Conservation (phyloP, 345 rosid species). For the Eucalyptus viminalis region DNA sequence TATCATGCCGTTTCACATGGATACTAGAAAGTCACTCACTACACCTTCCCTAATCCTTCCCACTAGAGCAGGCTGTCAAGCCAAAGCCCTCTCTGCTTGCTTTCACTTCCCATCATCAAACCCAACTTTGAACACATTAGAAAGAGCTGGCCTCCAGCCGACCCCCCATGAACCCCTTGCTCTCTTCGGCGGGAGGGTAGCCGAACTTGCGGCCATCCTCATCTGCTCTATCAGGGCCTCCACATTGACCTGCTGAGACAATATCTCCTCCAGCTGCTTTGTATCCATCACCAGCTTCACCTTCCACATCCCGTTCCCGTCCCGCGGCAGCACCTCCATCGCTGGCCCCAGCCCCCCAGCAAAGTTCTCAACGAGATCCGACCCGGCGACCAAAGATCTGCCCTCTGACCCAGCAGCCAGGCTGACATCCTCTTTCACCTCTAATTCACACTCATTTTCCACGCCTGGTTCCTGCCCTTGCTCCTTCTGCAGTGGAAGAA, state of each 20-base stretch:
- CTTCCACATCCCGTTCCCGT: constrained; percentile 58
- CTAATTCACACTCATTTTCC: background rate
- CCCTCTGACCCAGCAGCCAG: background rate
- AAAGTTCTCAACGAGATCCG: background rate
- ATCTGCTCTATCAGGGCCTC: constrained; percentile 65
- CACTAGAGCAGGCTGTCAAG: background rate
- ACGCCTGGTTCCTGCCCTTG: background rate
- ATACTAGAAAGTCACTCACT: background rate
- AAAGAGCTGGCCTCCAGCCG: constrained; percentile 9
- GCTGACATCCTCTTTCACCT: background rate
- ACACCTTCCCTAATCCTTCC: background rate
- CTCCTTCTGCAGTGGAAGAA: constrained; percentile 19
- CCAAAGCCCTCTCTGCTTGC: background rate
- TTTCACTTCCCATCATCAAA: background rate
- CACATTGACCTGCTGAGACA: constrained; percentile 47
- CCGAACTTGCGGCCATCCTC: constrained; percentile 43
- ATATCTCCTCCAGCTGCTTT: constrained; percentile 53
- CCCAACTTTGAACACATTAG: constrained; percentile 5
- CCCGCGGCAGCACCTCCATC: constrained; percentile 38
- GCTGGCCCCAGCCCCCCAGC: constrained; percentile 6
- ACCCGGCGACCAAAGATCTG: background rate
- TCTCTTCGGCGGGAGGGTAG: background rate
- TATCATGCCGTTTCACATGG: background rate
- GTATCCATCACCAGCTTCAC: constrained; percentile 54
- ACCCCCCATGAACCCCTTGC: constrained; percentile 8